Conservation (phyloP, 805 yeast genomes). For the Tetrapisispora fleetii region DNA sequence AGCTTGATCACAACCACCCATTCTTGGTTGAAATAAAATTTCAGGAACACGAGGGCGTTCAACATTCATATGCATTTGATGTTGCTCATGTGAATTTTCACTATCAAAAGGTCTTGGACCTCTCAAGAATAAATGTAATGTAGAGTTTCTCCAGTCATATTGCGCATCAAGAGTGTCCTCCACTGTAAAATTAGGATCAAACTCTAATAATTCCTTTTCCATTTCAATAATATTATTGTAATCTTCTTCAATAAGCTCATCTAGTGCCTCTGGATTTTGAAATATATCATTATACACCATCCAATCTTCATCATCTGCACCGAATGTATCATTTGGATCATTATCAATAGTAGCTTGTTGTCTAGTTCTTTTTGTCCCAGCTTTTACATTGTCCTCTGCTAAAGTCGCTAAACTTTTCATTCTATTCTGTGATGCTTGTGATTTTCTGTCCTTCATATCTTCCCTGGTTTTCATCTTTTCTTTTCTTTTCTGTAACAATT, state of each 20-base stretch:
- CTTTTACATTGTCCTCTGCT: conserved; percentile 55
- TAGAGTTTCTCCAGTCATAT: conserved; percentile 75
- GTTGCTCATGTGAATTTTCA: conserved; percentile 74
- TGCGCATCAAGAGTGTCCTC: conserved; percentile 78
- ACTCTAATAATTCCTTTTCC: conserved; percentile 68
- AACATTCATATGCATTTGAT: conserved; percentile 82
- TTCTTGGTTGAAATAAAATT: conserved; percentile 80
- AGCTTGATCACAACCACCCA: conserved; percentile 93
- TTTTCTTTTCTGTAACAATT: conserved; percentile 49
- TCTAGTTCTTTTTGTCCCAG: conserved; percentile 38
- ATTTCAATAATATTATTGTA: conserved; percentile 47
- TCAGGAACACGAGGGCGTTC: conserved; percentile 93
- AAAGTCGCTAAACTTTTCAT: conserved; percentile 85
- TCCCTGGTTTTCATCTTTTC: conserved; percentile 62
- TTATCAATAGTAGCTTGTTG: conserved; percentile 66
- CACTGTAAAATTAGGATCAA: conserved; percentile 75
- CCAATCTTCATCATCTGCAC: conserved; percentile 96
- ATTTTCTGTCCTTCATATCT: conserved; percentile 79
- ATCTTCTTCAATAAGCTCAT: conserved; percentile 71
- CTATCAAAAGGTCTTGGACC: conserved; percentile 85
- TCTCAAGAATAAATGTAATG: conserved; percentile 72
- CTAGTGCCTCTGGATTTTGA: conserved; percentile 50
- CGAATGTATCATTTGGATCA: conserved; percentile 89
- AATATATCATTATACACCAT: conserved; percentile 77
- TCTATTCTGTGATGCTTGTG: conserved; percentile 82